Conservation (phyloP, 192 early-diverging fungal species). For the Backusella westeae region DNA sequence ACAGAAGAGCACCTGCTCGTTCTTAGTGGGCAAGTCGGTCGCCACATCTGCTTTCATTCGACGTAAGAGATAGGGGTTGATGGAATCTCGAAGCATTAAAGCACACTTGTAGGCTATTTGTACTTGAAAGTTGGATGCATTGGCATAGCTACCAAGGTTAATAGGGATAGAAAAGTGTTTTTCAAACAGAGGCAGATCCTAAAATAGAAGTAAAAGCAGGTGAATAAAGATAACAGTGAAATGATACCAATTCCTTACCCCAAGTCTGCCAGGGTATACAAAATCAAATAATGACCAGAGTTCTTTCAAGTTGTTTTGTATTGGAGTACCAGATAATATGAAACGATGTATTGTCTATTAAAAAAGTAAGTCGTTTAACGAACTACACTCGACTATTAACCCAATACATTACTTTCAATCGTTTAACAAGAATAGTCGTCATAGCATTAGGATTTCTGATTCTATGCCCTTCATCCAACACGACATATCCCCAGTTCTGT, state of each 20-base stretch:
- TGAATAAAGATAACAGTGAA: constrained; percentile 10
- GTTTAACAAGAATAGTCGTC: constrained; percentile 71
- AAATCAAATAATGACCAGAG: constrained; percentile 84
- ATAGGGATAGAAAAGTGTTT: constrained; percentile 93
- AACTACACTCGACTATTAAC: not conserved
- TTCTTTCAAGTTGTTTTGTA: constrained; percentile 80
- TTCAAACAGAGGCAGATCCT: constrained; percentile 80
- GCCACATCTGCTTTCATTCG: constrained; percentile 94
- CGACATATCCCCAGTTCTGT: constrained; percentile 79
- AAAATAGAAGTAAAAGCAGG: constrained; percentile 30
- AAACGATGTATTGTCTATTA: constrained; percentile 66
- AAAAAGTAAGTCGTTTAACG: not conserved
- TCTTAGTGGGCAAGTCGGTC: constrained; percentile 83
- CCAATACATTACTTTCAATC: constrained; percentile 42
- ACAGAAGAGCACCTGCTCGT: constrained; percentile 92
- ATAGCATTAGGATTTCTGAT: constrained; percentile 95
- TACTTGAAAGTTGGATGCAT: constrained; percentile 86
- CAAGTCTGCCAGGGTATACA: constrained; percentile 73
- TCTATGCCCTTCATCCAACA: constrained; percentile 96
- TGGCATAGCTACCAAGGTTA: constrained; percentile 87
- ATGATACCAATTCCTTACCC: constrained; percentile 27
- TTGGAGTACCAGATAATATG: constrained; percentile 77
- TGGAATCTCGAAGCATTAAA: constrained; percentile 83
- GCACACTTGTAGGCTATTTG: constrained; percentile 95
- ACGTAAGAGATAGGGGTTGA: constrained; percentile 90